phyloP scores from a whole-genome alignment of 176 grass and related monocot species.

The Pontederia crassipes region DNA sequence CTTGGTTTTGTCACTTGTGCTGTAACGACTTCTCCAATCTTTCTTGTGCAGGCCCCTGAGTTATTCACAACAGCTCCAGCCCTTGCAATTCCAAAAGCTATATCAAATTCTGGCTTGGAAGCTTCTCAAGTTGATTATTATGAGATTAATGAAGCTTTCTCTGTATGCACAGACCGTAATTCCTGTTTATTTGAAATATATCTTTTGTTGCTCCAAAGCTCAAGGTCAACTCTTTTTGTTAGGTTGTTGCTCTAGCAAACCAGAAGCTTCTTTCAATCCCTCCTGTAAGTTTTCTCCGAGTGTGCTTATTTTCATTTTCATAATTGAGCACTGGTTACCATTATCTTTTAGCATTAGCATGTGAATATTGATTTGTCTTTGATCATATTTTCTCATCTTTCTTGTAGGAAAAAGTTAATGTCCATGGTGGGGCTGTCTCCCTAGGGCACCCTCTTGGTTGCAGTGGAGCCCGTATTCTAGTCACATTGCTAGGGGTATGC shows the following conservation, averaged over 20 bases:
- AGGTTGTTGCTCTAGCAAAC: conserved; percentile 89
- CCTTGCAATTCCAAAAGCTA: conserved; percentile 92
- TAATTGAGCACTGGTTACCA: background rate
- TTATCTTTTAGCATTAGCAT: background rate
- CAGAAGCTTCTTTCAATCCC: conserved; percentile 87
- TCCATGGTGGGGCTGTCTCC: conserved; percentile 87
- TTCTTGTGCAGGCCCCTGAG: conserved; percentile 67
- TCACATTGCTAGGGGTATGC: conserved; percentile 87
- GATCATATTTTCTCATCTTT: conserved; percentile 5
- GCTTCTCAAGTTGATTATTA: conserved; percentile 80
- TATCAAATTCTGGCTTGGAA: conserved; percentile 68
- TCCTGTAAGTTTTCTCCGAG: conserved; percentile 35
- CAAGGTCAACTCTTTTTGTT: conserved; percentile 8
- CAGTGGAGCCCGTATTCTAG: conserved; percentile 80
- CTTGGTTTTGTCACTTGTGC: too few relatives aligned
- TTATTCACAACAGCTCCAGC: conserved; percentile 81
- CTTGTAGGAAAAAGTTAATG: conserved; percentile 63
- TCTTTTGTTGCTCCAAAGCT: background rate
- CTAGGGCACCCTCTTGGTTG: conserved; percentile 90
- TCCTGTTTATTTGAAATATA: conserved; percentile 6
- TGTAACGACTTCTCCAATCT: background rate
- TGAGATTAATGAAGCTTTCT: conserved; percentile 94
- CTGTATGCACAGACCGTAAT: conserved; percentile 27
- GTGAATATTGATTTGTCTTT: background rate
- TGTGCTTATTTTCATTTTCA: background rate